These are phyloP conservation scores for Gryganskiella cystojenkinii DNA, from an alignment of 192 early-diverging fungal species.

Conservation along the genomic window DNA sequence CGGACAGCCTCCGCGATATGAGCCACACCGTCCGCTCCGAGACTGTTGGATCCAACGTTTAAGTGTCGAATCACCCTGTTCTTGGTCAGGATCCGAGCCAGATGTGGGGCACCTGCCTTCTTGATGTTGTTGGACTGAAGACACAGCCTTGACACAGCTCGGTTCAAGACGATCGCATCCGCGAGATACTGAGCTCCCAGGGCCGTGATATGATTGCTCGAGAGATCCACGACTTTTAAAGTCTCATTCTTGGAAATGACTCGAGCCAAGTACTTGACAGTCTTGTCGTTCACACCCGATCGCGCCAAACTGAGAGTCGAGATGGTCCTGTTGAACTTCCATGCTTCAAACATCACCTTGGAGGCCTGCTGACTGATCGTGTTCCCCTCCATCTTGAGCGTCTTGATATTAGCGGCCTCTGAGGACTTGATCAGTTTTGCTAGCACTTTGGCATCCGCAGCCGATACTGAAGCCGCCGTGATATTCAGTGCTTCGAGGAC, in stretches of 20 bases:
- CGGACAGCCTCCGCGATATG: conserved; percentile 47
- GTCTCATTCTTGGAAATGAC: conserved; percentile 43
- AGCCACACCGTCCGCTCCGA: conserved; percentile 29
- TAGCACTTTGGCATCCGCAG: conserved; percentile 47
- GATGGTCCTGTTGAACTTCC: conserved; percentile 53
- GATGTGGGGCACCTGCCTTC: conserved; percentile 40
- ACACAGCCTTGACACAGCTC: conserved; percentile 38
- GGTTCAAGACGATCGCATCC: conserved; percentile 47
- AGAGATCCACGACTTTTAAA: conserved; percentile 46
- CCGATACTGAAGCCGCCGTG: conserved; percentile 30
- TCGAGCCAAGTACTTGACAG: conserved; percentile 44
- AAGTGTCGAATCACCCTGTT: conserved; percentile 53
- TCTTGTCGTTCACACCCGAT: conserved; percentile 58
- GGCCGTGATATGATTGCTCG: conserved; percentile 48
- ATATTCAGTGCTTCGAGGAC: conserved; percentile 46
- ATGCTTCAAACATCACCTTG: conserved; percentile 50
- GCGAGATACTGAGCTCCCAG: conserved; percentile 44
- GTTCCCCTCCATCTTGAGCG: conserved; percentile 46
- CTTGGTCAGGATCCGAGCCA: conserved; percentile 52
- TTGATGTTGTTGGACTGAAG: conserved; percentile 55
- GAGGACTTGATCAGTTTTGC: conserved; percentile 51
- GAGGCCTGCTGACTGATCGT: conserved; percentile 50
- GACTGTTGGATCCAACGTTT: conserved; percentile 54
- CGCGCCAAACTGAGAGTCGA: conserved; percentile 48
- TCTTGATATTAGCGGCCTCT: conserved; percentile 48